These are phyloP conservation scores for Vaccinium macrocarpon DNA, from an alignment of 148 eudicot genomes.

Conservation along the genomic window DNA sequence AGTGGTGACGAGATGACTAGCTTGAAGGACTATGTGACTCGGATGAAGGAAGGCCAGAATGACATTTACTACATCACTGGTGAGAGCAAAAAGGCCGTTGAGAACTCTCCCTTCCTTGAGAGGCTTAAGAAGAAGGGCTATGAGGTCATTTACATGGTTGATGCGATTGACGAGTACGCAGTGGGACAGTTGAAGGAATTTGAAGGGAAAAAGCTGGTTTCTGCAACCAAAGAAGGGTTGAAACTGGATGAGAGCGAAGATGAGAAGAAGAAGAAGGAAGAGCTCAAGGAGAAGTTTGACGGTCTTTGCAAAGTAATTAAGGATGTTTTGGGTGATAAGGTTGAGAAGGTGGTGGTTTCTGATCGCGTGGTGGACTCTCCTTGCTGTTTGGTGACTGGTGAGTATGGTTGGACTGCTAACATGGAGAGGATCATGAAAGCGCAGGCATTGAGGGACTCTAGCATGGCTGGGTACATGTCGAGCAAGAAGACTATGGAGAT, in stretches of 20 bases:
- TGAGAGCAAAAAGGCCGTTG: slow-evolving; percentile 88
- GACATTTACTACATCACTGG: slow-evolving; percentile 85
- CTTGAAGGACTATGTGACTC: slow-evolving; percentile 79
- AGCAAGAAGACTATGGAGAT: slow-evolving; percentile 91
- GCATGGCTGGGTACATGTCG: slow-evolving; percentile 89
- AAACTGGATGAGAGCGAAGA: slow-evolving; percentile 75
- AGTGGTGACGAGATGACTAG: slow-evolving; percentile 87
- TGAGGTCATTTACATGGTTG: slow-evolving; percentile 80
- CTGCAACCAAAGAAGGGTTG: slow-evolving; percentile 83
- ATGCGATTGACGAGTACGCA: slow-evolving; percentile 85
- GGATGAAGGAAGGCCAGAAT: slow-evolving; percentile 82
- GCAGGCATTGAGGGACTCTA: slow-evolving; percentile 74
- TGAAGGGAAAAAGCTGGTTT: slow-evolving; percentile 76
- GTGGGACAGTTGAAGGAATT: slow-evolving; percentile 83
- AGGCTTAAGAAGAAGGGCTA: slow-evolving; percentile 76
- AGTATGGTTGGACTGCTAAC: slow-evolving; percentile 88
- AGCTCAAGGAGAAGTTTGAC: slow-evolving; percentile 61
- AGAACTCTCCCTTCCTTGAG: slow-evolving; percentile 90
- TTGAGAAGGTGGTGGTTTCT: slow-evolving; percentile 75
- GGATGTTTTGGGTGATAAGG: slow-evolving; percentile 72
- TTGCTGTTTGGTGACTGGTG: slow-evolving; percentile 81
- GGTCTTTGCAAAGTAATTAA: slow-evolving; percentile 84
- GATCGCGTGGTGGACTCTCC: slow-evolving; percentile 87
- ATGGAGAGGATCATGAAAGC: slow-evolving; percentile 91
- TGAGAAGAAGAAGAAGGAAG: slow-evolving; percentile 66